phyloP scores from a whole-genome alignment of 345 rosid species.

The Populus ilicifolia region DNA sequence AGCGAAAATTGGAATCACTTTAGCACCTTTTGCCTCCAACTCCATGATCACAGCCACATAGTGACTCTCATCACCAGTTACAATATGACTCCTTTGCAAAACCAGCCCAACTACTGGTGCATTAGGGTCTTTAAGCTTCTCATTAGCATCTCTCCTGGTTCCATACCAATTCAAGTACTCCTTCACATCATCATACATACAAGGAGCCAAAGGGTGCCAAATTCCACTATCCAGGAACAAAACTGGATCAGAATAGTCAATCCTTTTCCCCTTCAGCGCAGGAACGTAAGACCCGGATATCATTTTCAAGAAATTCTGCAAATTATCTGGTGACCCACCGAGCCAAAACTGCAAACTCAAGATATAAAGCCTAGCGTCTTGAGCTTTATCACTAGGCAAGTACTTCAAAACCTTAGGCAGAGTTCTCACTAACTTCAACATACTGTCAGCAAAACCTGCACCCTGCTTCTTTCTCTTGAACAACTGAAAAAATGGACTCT shows the following conservation, averaged over 20 bases:
- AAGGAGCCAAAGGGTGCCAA: conserved; percentile 97
- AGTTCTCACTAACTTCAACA: conserved; percentile 94
- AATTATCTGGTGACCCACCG: conserved; percentile 92
- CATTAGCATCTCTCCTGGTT: conserved; percentile 73
- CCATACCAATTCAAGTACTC: conserved; percentile 94
- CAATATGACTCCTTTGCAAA: conserved; percentile 96
- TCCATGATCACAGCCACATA: conserved; percentile 99
- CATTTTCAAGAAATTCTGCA: conserved; percentile 95
- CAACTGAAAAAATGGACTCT: conserved; percentile 85
- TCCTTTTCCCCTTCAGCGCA: conserved; percentile 64
- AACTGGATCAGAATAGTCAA: conserved; percentile 86
- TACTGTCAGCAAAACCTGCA: conserved; percentile 92
- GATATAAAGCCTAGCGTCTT: conserved; percentile 94
- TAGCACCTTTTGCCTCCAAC: conserved; percentile 93
- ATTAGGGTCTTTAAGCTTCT: conserved; percentile 55
- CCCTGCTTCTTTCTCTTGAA: conserved; percentile 92
- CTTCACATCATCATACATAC: conserved; percentile 92
- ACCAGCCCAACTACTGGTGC: conserved; percentile 82
- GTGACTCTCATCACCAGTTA: conserved; percentile 93
- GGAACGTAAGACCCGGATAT: conserved; percentile 87
- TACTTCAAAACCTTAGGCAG: conserved; percentile 95
- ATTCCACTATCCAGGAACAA: conserved; percentile 84
- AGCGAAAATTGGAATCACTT: conserved; percentile 86
- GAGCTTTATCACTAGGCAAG: conserved; percentile 96
- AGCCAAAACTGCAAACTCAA: conserved; percentile 98